phyloP scores from a whole-genome alignment of 2,329 filamentous ascomycete species.

The Neonectria sp. region DNA sequence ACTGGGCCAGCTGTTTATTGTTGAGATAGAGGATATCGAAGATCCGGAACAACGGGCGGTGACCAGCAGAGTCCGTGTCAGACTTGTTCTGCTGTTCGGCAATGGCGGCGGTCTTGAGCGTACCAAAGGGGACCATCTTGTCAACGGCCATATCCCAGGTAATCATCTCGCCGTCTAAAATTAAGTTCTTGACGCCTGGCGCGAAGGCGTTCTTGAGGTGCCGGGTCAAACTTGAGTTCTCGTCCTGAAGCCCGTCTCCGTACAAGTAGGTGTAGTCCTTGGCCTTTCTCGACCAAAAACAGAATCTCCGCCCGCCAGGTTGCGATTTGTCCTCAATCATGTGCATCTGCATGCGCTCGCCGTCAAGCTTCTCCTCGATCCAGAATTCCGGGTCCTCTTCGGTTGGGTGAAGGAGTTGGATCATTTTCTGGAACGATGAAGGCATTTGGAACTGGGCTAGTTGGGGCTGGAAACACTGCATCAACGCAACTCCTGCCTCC shows the following conservation, averaged over 20 bases:
- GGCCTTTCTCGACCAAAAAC: conserved; percentile 95
- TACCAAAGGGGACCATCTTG: conserved; percentile 90
- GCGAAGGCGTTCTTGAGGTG: conserved; percentile 85
- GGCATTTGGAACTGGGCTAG: conserved; percentile 93
- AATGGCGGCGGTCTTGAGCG: conserved; percentile 90
- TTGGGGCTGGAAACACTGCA: conserved; percentile 98
- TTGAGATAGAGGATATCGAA: conserved; percentile 96
- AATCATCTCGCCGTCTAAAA: conserved; percentile 98
- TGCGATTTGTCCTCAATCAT: conserved; percentile 80
- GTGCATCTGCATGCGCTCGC: conserved; percentile 97
- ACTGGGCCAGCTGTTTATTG: conserved; percentile 82
- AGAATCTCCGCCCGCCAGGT: conserved; percentile 81
- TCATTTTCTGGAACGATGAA: conserved; percentile 82
- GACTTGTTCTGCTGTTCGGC: conserved; percentile 77
- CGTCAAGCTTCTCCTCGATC: conserved; percentile 98
- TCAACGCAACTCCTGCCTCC: conserved; percentile 81
- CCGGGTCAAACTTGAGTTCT: conserved; percentile 83
- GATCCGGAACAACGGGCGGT: conserved; percentile 83
- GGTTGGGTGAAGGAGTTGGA: conserved; percentile 75
- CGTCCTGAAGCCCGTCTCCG: conserved; percentile 81
- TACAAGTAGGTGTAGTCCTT: conserved; percentile 98
- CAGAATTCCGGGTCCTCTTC: conserved; percentile 86
- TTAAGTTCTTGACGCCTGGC: conserved; percentile 84
- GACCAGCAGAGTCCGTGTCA: conserved; percentile 64
- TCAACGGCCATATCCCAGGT: conserved; percentile 94